Base-by-base conservation (phyloP, 768 basidiomycete genomes). In the Xerocomellus chrysenteron region DNA sequence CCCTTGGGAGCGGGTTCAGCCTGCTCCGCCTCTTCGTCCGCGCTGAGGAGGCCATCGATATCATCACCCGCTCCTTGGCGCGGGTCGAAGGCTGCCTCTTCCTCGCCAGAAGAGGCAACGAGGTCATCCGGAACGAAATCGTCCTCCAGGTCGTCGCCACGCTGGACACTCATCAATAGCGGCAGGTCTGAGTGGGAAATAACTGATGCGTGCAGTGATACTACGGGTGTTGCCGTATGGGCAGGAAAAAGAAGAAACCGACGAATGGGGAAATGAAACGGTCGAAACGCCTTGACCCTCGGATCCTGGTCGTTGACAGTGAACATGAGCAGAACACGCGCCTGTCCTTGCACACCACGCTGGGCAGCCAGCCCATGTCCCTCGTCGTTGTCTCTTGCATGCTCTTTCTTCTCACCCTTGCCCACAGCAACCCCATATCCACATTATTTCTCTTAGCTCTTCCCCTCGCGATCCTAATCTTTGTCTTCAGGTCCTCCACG, bases 131-230 rank as follows among this genome's bases (percentile, higher is more conserved):
- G 80, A 49, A 88, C 76, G 66, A 88, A 92, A 60, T 92, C 88
- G 69, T 94, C 92, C 47, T 89, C 90, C 19, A 94, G 78, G 76
- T 91, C 91, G 76, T 94, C 90, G 42, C 87, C 86, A 58, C 77
- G 78, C 72, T 75, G 71, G 44, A 56, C 64, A 65, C 67, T 72
- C 62, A 69, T 67, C 50, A 55, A 33, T 36, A 37, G 12, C 39
- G 47, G n/a, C 28, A 28, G 28, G 28, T 21, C 28, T 28, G 28
- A 50, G 55, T 56, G 58, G 48, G 59, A 60, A 42, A 12, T 28
- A 28, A 5, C 28, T 28, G 28, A 32, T 30, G 30, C 30, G 9
- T 30, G 30, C 33, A 35, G 12, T 35, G 33, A 4, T 5, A 26
- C 26, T 26, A 26, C 35, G 33, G 45, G 14, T 24, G 28, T 37